Percentiles rank a stretch among this genome's conserved stretches.
Conservation (phyloP, 192 early-diverging fungal species). For the Coemansia sp. region DNA sequence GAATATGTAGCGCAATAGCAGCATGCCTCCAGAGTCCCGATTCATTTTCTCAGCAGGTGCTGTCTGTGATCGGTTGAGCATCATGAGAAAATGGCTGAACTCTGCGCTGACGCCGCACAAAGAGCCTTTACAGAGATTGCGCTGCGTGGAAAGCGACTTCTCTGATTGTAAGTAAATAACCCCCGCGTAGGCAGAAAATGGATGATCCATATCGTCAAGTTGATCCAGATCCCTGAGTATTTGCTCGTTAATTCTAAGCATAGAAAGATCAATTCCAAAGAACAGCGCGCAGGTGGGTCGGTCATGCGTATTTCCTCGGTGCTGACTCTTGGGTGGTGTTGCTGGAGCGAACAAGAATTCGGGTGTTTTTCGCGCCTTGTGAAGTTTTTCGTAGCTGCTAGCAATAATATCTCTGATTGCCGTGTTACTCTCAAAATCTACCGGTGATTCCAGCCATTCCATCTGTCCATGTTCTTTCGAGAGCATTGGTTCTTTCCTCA, state of each 20-base stretch:
- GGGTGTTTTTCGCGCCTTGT: slow-evolving; percentile 10
- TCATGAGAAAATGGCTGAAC: slow-evolving; percentile 31
- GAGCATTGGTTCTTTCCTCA: slow-evolving; percentile 7
- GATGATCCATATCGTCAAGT: slow-evolving; percentile 39
- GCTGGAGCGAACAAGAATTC: slow-evolving; percentile 24
- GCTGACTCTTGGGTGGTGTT: slow-evolving; percentile 1
- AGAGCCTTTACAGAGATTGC: slow-evolving; percentile 30
- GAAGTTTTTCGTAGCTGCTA: slow-evolving; percentile 13
- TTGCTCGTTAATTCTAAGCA: slow-evolving; percentile 16
- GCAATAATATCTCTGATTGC: slow-evolving; percentile 22
- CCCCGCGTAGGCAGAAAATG: slow-evolving; percentile 37
- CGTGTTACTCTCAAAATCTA: slow-evolving; percentile 29
- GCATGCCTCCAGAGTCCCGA: slow-evolving; percentile 18
- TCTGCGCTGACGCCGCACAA: slow-evolving; percentile 32
- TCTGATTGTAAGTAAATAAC: slow-evolving; percentile 43
- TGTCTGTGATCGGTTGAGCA: slow-evolving; percentile 16
- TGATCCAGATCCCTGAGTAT: slow-evolving; percentile 33
- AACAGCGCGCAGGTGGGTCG: slow-evolving; percentile 13
- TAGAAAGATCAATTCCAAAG: slow-evolving; percentile 14
- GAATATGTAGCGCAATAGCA: slow-evolving; percentile 35
- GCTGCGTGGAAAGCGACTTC: slow-evolving; percentile 29
- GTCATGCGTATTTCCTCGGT: slow-evolving; percentile 20
- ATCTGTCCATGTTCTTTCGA: slow-evolving; percentile 8
- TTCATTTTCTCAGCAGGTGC: slow-evolving; percentile 21
- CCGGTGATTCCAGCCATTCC: slow-evolving; percentile 1